Conservation (phyloP, 2,329 filamentous ascomycete species). For the Tympanopsis confertula region DNA sequence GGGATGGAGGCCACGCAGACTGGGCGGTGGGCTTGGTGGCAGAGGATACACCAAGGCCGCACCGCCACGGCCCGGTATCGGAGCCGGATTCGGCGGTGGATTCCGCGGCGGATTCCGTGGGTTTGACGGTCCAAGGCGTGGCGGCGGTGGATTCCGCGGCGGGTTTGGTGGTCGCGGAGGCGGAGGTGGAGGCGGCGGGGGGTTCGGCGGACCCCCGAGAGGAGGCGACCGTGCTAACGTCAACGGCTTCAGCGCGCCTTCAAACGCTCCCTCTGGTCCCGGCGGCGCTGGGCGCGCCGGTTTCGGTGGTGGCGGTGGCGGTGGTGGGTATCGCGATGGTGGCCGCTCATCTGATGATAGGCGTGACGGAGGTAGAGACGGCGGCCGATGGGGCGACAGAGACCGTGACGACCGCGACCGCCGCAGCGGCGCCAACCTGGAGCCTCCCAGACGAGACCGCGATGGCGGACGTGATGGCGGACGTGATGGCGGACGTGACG, state of each 20-base stretch:
- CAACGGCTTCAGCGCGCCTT: slow-evolving; percentile 36
- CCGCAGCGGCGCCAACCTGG: neutral
- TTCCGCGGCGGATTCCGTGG: slow-evolving; percentile 40
- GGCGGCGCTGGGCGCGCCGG: slow-evolving; percentile 44
- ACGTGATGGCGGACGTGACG: slow-evolving; percentile 17
- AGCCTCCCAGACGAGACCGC: slow-evolving; percentile 10
- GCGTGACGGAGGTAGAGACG: slow-evolving; percentile 30
- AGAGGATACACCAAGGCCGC: slow-evolving; percentile 81
- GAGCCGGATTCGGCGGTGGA: slow-evolving; percentile 43
- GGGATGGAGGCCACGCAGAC: slow-evolving; percentile 82
- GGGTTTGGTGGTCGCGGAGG: slow-evolving; percentile 40
- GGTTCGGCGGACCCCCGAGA: slow-evolving; percentile 39
- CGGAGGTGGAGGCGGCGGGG: slow-evolving; percentile 45
- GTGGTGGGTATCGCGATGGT: slow-evolving; percentile 41
- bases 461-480: slow-evolving; percentile 15
- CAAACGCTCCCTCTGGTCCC: slow-evolving; percentile 40
- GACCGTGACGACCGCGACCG: slow-evolving; percentile 35
- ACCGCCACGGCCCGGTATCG: slow-evolving; percentile 59
- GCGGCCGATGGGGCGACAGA: slow-evolving; percentile 26
- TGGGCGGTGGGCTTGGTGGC: slow-evolving; percentile 84
- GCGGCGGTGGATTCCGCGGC: slow-evolving; percentile 41
- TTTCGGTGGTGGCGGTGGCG: slow-evolving; percentile 31
- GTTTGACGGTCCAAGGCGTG: slow-evolving; percentile 37
- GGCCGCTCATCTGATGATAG: slow-evolving; percentile 52
- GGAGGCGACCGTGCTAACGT: slow-evolving; percentile 33